phyloP scores from a whole-genome alignment of 1,139 yeast species.

The Yamadazyma sp. region DNA sequence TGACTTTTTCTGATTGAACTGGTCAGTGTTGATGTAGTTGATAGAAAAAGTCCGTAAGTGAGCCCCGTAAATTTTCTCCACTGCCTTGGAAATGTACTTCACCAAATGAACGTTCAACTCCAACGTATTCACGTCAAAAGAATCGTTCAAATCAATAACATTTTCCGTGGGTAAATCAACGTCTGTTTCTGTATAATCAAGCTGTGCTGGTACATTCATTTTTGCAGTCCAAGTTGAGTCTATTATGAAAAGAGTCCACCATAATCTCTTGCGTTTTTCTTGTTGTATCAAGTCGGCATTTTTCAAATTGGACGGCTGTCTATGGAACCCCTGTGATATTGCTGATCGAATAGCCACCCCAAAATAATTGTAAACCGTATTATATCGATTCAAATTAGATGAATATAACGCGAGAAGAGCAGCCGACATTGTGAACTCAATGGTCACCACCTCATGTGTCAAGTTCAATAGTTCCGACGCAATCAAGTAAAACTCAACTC shows the following conservation, averaged over 20 bases:
- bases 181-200: slow-evolving; percentile 51
- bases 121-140: slow-evolving; percentile 30
- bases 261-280: slow-evolving; percentile 47
- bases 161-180: slow-evolving; percentile 46
- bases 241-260: slow-evolving; percentile 57
- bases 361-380: slow-evolving; percentile 48
- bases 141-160: slow-evolving; percentile 27
- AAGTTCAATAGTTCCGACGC: slow-evolving; percentile 42
- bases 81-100: slow-evolving; percentile 35
- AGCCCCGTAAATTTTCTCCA: slow-evolving; percentile 35
- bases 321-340: slow-evolving; percentile 45
- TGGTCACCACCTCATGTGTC: slow-evolving; percentile 40
- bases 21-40: slow-evolving; percentile 42
- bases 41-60: slow-evolving; percentile 38
- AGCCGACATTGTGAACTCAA: slow-evolving; percentile 46
- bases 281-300: slow-evolving; percentile 9
- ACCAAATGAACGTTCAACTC: slow-evolving; percentile 43
- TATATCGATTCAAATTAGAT: slow-evolving; percentile 48
- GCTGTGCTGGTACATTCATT: slow-evolving; percentile 36
- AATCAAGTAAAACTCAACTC: slow-evolving; percentile 36
- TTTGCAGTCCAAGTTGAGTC: slow-evolving; percentile 54
- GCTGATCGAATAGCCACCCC: slow-evolving; percentile 52
- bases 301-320: slow-evolving; percentile 24
- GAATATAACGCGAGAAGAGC: slow-evolving; percentile 46
- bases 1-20: slow-evolving; percentile 35